Base-by-base conservation (phyloP, 2,329 filamentous ascomycete species). In the Penicillium sumatraense region DNA sequence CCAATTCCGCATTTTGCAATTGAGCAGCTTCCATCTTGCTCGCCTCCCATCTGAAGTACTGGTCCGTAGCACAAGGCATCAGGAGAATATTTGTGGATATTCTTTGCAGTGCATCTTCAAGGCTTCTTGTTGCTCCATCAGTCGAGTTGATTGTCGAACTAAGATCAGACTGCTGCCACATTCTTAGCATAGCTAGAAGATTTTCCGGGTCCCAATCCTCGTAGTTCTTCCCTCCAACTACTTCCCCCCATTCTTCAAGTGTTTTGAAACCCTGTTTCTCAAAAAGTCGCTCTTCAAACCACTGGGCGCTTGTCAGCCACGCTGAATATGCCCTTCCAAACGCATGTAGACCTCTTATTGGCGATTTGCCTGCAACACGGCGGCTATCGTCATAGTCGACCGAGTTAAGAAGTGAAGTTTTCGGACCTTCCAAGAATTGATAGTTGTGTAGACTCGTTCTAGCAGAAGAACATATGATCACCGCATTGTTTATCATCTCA, bases 311-410 rank as follows among this genome's bases (percentile, higher is more conserved):
- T 0, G 77, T 78, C 51, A 80, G 49, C 78, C 78, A 81, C 0
- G 78, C 78, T 1, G 74, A 77, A 57, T 81, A 81, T 0, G 77
- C 76, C 36, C 75, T 70, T 3, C 76, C 78, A 57, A 81, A 81
- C 5, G 77, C 79, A 18, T 68, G 61, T 11, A 82, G 59, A 0
- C 78, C 79, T n/a, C 69, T 57, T 3, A 60, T 60, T 3, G 71
- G 66, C n/a, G 64, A 58, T 1, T 68, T 54, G 21, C 61, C 69
- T 33, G 66, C 65, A 5, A 62, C 49, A 20, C 59, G 64, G 18
- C 71, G 72, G 3, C 60, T 65, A 9, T 69, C 64, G 11, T 67
- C 63, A 58, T 80, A 81, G 58, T 81, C 79, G 31, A 71, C 53
- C 0, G 72, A 71, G 27, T 73, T 72, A 14, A 72, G 62, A 13